Evolutionary conservation across 345 rosid species (phyloP).

Genomic region (Clausena lansium): DNA sequence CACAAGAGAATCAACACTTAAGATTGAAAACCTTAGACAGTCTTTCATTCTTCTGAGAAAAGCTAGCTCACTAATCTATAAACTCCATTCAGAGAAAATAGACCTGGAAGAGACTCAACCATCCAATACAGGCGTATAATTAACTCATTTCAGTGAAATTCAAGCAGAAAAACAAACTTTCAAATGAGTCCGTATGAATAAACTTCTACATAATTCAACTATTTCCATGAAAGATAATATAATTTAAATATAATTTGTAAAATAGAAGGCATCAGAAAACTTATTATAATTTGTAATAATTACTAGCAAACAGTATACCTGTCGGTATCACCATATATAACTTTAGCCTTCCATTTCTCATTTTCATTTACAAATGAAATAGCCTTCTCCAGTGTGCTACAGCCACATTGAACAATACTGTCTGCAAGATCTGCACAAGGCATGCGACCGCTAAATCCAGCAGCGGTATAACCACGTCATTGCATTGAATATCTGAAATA

Average conservation of each 20-base stretch:
- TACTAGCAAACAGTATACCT: constrained; percentile 48
- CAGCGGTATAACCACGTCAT: constrained; percentile 96
- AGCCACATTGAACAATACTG: constrained; percentile 98
- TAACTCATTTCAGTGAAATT: neutral
- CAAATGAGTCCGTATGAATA: neutral
- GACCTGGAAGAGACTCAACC: neutral
- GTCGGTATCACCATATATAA: constrained; percentile 96
- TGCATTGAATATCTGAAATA: constrained; percentile 88
- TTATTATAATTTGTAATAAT: neutral
- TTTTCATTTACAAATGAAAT: constrained; percentile 71
- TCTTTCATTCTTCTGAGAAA: neutral
- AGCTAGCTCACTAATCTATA: neutral
- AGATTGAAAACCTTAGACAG: neutral
- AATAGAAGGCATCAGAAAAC: constrained; percentile 1
- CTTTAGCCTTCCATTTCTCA: constrained; percentile 79
- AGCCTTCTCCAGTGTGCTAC: constrained; percentile 88
- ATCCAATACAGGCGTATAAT: neutral
- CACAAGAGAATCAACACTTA: neutral
- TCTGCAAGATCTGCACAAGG: constrained; percentile 99
- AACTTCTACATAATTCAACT: neutral
- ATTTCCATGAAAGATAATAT: neutral
- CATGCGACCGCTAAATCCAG: constrained; percentile 99
- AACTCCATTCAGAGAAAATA: neutral
- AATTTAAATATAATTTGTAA: neutral
- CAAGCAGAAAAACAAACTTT: neutral